Percentiles rank a stretch among this genome's conserved stretches.
phyloP scores from a whole-genome alignment of 2,329 filamentous ascomycete species.

The Trichoderma pleuroti region DNA sequence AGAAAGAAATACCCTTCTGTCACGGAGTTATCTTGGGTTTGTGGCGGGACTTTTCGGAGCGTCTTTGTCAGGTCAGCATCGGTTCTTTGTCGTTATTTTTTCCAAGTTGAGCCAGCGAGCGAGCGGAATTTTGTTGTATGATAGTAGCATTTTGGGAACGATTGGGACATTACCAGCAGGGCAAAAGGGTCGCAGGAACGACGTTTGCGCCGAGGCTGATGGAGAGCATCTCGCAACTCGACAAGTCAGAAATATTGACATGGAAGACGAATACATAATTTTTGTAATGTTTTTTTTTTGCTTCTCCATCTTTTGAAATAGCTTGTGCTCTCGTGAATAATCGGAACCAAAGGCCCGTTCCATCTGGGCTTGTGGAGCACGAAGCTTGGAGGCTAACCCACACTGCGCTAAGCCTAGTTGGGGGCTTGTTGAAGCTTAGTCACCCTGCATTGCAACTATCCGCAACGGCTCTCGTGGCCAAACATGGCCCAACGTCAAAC shows the following conservation, averaged over 20 bases:
- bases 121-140: slow-evolving; percentile 16
- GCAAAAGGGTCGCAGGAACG: slow-evolving; percentile 1
- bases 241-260: neutral
- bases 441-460: neutral
- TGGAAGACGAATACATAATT: neutral
- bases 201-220: neutral
- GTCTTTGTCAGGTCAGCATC: neutral
- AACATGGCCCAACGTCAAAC: neutral
- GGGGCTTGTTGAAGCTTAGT: neutral
- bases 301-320: neutral
- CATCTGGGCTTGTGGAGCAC: neutral
- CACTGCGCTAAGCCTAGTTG: neutral
- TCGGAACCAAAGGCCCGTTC: neutral
- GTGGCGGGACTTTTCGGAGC: slow-evolving; percentile 3
- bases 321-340: neutral
- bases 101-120: slow-evolving; percentile 2
- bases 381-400: neutral
- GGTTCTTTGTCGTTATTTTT: neutral
- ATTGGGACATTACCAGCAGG: neutral
- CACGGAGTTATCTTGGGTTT: slow-evolving; percentile 6
- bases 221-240: neutral
- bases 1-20: slow-evolving; percentile 1
- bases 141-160: slow-evolving; percentile 9
- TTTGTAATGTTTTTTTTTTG: neutral
- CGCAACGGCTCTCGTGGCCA: slow-evolving; percentile 10